Conservation (phyloP, 1,139 yeast species). For the Geotrichum carabidarum region DNA sequence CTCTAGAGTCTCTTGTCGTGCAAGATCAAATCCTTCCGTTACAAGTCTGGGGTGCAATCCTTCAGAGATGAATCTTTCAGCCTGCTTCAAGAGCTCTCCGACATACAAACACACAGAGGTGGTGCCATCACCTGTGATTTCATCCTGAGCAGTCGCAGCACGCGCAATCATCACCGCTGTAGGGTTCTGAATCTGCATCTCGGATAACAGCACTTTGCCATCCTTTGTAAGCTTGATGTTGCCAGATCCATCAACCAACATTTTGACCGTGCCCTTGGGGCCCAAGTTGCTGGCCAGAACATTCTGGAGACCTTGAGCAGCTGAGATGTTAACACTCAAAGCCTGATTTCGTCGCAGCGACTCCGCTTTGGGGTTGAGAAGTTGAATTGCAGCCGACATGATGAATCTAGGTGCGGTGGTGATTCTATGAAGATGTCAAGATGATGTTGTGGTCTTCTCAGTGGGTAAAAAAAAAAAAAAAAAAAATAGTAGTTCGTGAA, state of each 20-base stretch:
- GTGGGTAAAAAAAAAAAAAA: not conserved
- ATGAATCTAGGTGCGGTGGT: not conserved
- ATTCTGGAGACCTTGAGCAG: conserved; percentile 94
- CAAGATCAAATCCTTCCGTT: conserved; percentile 91
- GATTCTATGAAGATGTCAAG: not conserved
- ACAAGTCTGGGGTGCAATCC: conserved; percentile 95
- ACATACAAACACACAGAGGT: conserved; percentile 94
- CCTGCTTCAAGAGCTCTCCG: conserved; percentile 91
- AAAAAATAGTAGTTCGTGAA: not conserved
- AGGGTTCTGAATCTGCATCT: conserved; percentile 99
- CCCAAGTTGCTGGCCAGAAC: conserved; percentile 90
- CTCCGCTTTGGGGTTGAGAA: conserved; percentile 95
- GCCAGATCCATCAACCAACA: conserved; percentile 96
- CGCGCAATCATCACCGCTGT: conserved; percentile 97
- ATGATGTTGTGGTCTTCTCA: conserved; percentile 1
- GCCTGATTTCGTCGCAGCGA: conserved; percentile 92
- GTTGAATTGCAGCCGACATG: conserved; percentile 59
- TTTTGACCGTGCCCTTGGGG: conserved; percentile 94
- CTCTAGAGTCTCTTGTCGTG: conserved; percentile 68
- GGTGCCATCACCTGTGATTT: conserved; percentile 98
- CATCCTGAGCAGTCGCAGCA: conserved; percentile 98
- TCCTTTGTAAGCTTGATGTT: conserved; percentile 92
- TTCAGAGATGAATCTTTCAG: conserved; percentile 84
- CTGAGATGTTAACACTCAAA: conserved; percentile 85
- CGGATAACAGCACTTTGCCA: conserved; percentile 87